Conservation (phyloP, 2,329 filamentous ascomycete species). For the Neodidymelliopsis sp. region DNA sequence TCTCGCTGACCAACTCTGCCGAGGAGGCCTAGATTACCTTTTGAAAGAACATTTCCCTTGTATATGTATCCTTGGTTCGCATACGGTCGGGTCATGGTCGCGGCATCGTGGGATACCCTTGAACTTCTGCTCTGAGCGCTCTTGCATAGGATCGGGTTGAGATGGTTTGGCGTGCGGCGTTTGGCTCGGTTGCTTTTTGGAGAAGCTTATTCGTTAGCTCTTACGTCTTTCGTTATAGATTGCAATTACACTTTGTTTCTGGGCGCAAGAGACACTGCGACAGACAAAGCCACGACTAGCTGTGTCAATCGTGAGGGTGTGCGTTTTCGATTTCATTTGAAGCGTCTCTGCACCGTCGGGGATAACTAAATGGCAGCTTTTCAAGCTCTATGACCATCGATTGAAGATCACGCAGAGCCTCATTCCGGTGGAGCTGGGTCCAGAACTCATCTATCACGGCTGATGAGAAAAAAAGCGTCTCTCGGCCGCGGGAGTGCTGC, state of each 20-base stretch:
- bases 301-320: too few species aligned
- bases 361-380: too few species aligned
- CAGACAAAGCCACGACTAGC: too few species aligned
- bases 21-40: constrained; percentile 64
- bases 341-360: too few species aligned
- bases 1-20: constrained; percentile 87
- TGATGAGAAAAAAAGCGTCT: constrained; percentile 10
- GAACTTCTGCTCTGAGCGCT: constrained; percentile 28
- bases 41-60: constrained; percentile 22
- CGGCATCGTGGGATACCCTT: constrained; percentile 25
- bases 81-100: constrained; percentile 19
- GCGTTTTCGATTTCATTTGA: too few species aligned
- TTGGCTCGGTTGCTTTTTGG: constrained; percentile 17
- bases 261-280: too few species aligned
- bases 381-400: too few species aligned
- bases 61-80: constrained; percentile 26
- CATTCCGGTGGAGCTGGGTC: constrained; percentile 5
- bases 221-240: constrained; percentile 19
- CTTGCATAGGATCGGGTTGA: constrained; percentile 28
- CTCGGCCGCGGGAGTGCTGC: constrained; percentile 22
- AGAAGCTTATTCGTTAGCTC: constrained; percentile 3
- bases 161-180: constrained; percentile 29
- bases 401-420: constrained; percentile 8
- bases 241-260: constrained; percentile 16
- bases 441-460: constrained; percentile 7